Evolutionary conservation across 2,329 filamentous ascomycete species (phyloP).

Genomic region (Taxawa tesnikishii): DNA sequence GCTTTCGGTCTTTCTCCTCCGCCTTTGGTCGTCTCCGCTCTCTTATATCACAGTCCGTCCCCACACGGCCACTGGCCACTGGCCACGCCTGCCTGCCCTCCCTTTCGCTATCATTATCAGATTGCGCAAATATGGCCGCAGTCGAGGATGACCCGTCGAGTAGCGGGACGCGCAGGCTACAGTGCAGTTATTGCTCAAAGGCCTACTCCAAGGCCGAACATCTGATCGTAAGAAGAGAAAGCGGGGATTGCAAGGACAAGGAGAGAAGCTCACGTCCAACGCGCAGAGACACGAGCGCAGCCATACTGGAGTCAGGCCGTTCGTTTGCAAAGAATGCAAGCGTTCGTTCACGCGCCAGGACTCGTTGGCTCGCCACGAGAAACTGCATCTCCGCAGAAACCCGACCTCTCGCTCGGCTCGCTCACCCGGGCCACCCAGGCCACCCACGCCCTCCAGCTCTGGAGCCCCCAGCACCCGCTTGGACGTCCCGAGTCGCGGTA

Average conservation of each 20-base stretch:
- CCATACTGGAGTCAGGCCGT: constrained; percentile 30
- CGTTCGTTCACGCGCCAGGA: constrained; percentile 31
- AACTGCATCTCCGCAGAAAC: constrained; percentile 19
- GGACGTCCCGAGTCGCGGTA: no score
- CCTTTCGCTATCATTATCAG: no score
- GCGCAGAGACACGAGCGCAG: constrained; percentile 33
- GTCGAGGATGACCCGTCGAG: no score
- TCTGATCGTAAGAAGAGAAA: constrained; percentile 2
- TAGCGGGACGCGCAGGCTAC: no score
- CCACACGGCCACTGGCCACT: no score
- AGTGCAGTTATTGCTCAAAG: constrained; percentile 28
- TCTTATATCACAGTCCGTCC: no score
- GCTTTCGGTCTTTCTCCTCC: no score
- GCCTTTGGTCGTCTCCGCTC: no score
- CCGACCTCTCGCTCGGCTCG: not conserved
- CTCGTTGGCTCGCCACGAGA: constrained; percentile 32
- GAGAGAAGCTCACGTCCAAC: not conserved
- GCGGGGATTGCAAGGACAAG: constrained; percentile 1
- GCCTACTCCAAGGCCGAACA: constrained; percentile 21
- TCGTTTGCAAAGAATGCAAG: constrained; percentile 26
- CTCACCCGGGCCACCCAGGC: not conserved
- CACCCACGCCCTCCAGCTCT: not conserved
- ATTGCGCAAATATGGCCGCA: no score
- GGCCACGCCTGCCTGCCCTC: no score
- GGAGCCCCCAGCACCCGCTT: no score